Conservation (phyloP, 345 rosid genomes). For the Lumnitzera littorea region DNA sequence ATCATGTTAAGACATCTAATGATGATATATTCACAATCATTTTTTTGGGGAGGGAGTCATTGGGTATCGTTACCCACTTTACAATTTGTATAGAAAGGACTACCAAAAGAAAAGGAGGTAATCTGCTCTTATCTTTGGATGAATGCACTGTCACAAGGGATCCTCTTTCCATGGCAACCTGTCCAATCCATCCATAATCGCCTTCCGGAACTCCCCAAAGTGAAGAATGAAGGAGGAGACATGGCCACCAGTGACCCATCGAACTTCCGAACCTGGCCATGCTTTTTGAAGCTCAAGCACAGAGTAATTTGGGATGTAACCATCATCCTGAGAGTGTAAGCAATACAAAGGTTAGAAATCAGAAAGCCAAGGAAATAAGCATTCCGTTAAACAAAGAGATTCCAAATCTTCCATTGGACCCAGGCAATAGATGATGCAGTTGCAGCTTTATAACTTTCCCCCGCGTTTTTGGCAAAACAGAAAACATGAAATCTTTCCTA, state of each 20-base stretch:
- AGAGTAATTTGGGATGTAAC: slow-evolving; percentile 91
- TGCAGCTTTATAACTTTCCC: not conserved
- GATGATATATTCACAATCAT: too few relatives aligned
- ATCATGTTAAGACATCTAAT: too few relatives aligned
- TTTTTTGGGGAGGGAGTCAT: too few relatives aligned
- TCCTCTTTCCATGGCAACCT: slow-evolving; percentile 83
- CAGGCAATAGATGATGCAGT: not conserved
- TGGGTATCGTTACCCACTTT: too few relatives aligned
- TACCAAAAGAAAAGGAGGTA: too few relatives aligned
- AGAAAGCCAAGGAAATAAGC: slow-evolving; percentile 3
- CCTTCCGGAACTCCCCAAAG: slow-evolving; percentile 72
- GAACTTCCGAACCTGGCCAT: slow-evolving; percentile 99
- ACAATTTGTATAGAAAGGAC: too few relatives aligned
- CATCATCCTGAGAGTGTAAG: slow-evolving; percentile 68
- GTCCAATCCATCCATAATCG: slow-evolving; percentile 68
- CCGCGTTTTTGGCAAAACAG: not conserved
- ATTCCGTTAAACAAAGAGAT: not conserved
- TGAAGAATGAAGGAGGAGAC: slow-evolving; percentile 87
- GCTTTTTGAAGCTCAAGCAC: slow-evolving; percentile 95
- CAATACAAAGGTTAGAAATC: not conserved
- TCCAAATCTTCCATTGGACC: not conserved
- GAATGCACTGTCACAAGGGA: slow-evolving; percentile 25
- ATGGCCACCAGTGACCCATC: slow-evolving; percentile 99
- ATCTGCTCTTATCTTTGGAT: too few relatives aligned
- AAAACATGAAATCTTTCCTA: too few relatives aligned